Percentiles rank a stretch among this genome's conserved stretches.
phyloP scores from a whole-genome alignment of 805 yeast genomes.

The Phaffomyces thermotolerans region DNA sequence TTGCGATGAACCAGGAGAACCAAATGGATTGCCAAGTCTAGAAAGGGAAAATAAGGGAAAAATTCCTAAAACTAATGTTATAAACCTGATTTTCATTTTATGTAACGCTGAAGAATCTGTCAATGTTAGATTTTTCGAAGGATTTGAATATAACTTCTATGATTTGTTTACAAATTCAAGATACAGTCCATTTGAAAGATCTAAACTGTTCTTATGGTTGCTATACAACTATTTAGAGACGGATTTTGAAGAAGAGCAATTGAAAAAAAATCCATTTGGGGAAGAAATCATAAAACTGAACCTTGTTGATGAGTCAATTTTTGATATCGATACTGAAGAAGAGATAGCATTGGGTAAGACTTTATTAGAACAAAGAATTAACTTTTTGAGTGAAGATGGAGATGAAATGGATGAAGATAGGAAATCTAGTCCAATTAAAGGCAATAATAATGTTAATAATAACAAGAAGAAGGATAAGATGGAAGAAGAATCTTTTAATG shows the following conservation, averaged over 20 bases:
- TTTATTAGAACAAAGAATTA: conserved; percentile 31
- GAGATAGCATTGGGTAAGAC: conserved; percentile 38
- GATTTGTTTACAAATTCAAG: conserved; percentile 63
- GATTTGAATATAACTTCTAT: conserved; percentile 46
- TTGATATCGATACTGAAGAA: conserved; percentile 35
- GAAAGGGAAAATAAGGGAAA: conserved; percentile 23
- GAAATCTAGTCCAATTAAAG: conserved; percentile 1
- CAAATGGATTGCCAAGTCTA: conserved; percentile 42
- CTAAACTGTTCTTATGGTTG: conserved; percentile 74
- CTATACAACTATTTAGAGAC: conserved; percentile 78
- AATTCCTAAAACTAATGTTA: conserved; percentile 51
- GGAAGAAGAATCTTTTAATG: not conserved
- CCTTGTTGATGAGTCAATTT: conserved; percentile 21
- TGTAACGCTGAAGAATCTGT: conserved; percentile 56
- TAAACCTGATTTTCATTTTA: conserved; percentile 67
- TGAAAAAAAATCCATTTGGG: conserved; percentile 54
- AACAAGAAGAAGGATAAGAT: not conserved
- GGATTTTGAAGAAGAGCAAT: conserved; percentile 42
- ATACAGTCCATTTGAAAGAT: conserved; percentile 59
- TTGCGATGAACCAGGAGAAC: conserved; percentile 57
- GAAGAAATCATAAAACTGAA: conserved; percentile 30
- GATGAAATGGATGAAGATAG: conserved; percentile 2
- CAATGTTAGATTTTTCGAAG: conserved; percentile 26
- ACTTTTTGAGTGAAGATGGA: conserved; percentile 26
- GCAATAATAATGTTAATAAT: not conserved